Evolutionary conservation across 2,329 filamentous ascomycete species (phyloP), one percentile per base, ranked within the genome.

Genomic region (Colletotrichum sansevieriae): DNA sequence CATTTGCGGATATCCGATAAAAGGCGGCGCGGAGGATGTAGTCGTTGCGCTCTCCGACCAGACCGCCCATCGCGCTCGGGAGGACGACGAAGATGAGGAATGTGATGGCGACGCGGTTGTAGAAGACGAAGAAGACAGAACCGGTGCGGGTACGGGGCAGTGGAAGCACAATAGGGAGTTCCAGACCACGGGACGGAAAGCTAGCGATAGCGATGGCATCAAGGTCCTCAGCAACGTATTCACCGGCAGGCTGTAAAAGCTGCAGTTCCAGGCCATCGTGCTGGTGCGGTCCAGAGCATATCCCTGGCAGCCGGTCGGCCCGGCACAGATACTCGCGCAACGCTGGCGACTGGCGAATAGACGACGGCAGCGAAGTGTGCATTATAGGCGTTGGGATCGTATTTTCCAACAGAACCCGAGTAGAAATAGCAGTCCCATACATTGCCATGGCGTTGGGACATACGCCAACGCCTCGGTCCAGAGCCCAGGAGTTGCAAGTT

Each of bases 241-340:
- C 18, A 18, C 18, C 18, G 18, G 18, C 1, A 41, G 37, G 47
- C 3, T n/a, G 41, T 65, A 60, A 39, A 65, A 62, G 29, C 33
- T 61, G 57, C 63, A 65, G 37, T 20, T 55, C 57, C 63, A 65
- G 15, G 20, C 5, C 13, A 39, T 37, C 10, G 41, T 46, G 57
- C 58, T 62, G 37, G 35, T 54, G 25, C 55, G 63, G 22, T 60
- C 63, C 12, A 60, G 63, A n/a, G 63, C 63, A 44, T 65, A 65
- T 13, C 63, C 63, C 20, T 44, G 54, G n/a, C 63, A 65, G 4
- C 55, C 63, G 3, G 44, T 10, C 25, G 61, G 25, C 2, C 63
- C 63, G 10, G 55, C 55, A 7, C 62, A n/a, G n/a, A n/a, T n/a
- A n/a, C n/a, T n/a, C 1, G 43, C 63, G 37, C 63, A 60, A n/a